Conservation (phyloP, 1,139 yeast species). For the Eremothecium cymbalariae region DNA sequence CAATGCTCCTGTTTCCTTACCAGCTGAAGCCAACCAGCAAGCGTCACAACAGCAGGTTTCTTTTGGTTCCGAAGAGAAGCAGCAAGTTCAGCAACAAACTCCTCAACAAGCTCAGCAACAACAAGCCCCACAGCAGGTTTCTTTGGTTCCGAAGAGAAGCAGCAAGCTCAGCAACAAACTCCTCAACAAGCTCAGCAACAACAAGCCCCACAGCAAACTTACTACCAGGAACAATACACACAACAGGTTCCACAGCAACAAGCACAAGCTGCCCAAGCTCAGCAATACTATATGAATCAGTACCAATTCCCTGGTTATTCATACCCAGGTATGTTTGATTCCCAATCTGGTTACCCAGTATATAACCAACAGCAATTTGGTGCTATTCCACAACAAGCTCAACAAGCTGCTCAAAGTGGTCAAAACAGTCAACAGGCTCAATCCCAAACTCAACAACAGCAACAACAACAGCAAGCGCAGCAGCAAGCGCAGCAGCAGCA, state of each 20-base stretch:
- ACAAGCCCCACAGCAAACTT: slow-evolving; percentile 14
- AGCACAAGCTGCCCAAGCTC: slow-evolving; percentile 21
- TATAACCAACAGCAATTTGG: slow-evolving; percentile 23
- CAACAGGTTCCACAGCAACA: slow-evolving; percentile 18
- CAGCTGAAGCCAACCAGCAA: slow-evolving; percentile 6
- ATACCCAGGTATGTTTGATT: slow-evolving; percentile 32
- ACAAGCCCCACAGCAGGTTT: slow-evolving; percentile 11
- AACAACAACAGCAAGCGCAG: slow-evolving; percentile 18
- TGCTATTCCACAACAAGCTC: slow-evolving; percentile 14
- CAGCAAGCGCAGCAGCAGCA: slow-evolving; percentile 7
- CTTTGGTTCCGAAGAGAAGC: slow-evolving; percentile 13
- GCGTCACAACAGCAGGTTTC: slow-evolving; percentile 7
- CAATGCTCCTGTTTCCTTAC: slow-evolving; percentile 3
- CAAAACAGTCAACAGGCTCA: slow-evolving; percentile 7
- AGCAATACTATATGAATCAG: slow-evolving; percentile 32
- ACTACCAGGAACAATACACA: slow-evolving; percentile 17
- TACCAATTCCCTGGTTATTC: slow-evolving; percentile 33
- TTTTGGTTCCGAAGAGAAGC: slow-evolving; percentile 13
- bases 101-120: slow-evolving; percentile 10
- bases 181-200: slow-evolving; percentile 12
- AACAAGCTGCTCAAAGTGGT: slow-evolving; percentile 6
- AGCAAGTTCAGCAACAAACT: slow-evolving; percentile 18
- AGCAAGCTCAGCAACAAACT: slow-evolving; percentile 18
- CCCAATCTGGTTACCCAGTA: slow-evolving; percentile 25
- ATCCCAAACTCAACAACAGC: slow-evolving; percentile 9